phyloP scores from a whole-genome alignment of 2,329 filamentous ascomycete genomes.

The Colletotrichum agaves region DNA sequence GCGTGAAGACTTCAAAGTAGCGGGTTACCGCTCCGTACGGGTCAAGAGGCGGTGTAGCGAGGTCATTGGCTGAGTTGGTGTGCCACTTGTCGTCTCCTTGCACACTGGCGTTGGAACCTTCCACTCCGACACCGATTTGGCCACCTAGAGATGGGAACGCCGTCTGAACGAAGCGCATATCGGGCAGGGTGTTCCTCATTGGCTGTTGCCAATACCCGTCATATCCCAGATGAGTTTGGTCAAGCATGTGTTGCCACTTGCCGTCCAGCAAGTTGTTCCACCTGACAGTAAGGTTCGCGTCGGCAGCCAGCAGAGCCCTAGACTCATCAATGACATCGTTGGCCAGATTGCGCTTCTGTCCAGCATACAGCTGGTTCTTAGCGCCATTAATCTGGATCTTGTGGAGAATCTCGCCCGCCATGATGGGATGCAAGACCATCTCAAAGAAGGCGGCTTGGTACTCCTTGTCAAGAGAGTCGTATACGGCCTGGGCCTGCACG shows the following conservation, averaged over 20 bases:
- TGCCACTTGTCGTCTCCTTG: conserved; percentile 66
- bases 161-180: conserved; percentile 68
- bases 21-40: conserved; percentile 65
- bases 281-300: conserved; percentile 63
- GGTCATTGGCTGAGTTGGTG: conserved; percentile 60
- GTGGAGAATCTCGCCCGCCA: conserved; percentile 63
- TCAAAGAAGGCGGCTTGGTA: conserved; percentile 69
- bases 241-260: conserved; percentile 72
- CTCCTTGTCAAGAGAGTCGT: conserved; percentile 61
- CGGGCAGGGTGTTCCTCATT: conserved; percentile 74
- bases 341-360: conserved; percentile 57
- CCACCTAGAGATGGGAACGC: conserved; percentile 69
- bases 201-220: conserved; percentile 74
- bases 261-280: conserved; percentile 69
- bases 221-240: conserved; percentile 67
- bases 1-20: conserved; percentile 73
- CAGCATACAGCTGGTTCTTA: conserved; percentile 56
- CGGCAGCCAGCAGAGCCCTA: conserved; percentile 64
- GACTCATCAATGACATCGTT: conserved; percentile 63
- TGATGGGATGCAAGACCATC: conserved; percentile 65
- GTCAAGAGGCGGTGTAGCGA: conserved; percentile 67
- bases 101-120: conserved; percentile 73
- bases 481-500: conserved; percentile 64
- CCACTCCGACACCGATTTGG: conserved; percentile 70
- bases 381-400: conserved; percentile 60